A percentile compares a stretch with the other conserved stretches of the same genome.
Conservation (phyloP, 352 stramenopile species). For the Thraustochytrium striatum region DNA sequence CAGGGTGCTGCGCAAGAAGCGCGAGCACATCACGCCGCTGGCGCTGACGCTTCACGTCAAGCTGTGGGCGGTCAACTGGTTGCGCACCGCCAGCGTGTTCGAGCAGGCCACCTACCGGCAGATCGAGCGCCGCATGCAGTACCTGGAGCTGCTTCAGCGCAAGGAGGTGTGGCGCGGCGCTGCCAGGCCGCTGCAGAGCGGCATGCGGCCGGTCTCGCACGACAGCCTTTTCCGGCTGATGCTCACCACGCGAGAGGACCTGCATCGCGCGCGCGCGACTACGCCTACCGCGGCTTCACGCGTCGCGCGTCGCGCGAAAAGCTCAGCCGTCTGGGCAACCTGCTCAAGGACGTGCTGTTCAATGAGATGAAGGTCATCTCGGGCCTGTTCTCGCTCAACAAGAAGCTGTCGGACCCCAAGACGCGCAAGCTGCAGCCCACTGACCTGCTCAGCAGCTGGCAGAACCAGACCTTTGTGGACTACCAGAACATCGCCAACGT, state of each 20-base stretch:
- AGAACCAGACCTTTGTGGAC: slow-evolving; percentile 47
- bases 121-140: slow-evolving; percentile 32
- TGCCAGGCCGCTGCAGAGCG: slow-evolving; percentile 29
- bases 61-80: slow-evolving; percentile 23
- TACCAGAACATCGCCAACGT: slow-evolving; percentile 49
- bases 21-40: slow-evolving; percentile 45
- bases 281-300: slow-evolving; percentile 27
- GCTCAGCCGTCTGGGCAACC: slow-evolving; percentile 22
- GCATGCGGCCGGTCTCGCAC: slow-evolving; percentile 27
- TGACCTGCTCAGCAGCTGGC: slow-evolving; percentile 25
- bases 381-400: slow-evolving; percentile 34
- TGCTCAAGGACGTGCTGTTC: slow-evolving; percentile 48
- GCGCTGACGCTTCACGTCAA: slow-evolving; percentile 43
- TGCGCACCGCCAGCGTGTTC: slow-evolving; percentile 39
- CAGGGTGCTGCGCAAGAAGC: slow-evolving; percentile 44
- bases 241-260: slow-evolving; percentile 22
- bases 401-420: slow-evolving; percentile 32
- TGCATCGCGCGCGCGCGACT: slow-evolving; percentile 25
- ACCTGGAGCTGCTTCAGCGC: slow-evolving; percentile 29
- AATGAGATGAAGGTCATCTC: slow-evolving; percentile 43
- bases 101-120: slow-evolving; percentile 27
- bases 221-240: slow-evolving; percentile 41
- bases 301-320: slow-evolving; percentile 44
- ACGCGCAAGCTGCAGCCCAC: slow-evolving; percentile 31
- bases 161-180: slow-evolving; percentile 47